Evolutionary conservation across 148 eudicot genomes (phyloP).

Genomic region (Persicaria maculosa): DNA sequence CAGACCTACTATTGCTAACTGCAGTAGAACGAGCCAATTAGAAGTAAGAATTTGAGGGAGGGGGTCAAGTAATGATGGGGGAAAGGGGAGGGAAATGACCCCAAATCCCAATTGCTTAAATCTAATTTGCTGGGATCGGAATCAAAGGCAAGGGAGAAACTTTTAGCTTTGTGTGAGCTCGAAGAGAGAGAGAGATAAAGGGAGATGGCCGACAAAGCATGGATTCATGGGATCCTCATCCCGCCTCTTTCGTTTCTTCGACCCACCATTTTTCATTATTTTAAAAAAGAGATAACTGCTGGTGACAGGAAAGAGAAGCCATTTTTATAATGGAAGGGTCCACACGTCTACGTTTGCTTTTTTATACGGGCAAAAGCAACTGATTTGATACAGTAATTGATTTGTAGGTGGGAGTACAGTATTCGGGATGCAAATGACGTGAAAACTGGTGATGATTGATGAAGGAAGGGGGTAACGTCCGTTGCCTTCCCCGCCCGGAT

Average conservation of each 20-base stretch:
- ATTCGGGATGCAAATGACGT: no score
- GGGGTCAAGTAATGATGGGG: background rate
- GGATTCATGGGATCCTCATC: conserved; percentile 4
- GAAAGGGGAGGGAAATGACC: no score
- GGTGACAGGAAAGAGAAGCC: conserved; percentile 8
- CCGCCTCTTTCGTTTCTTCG: background rate
- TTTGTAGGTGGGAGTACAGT: background rate
- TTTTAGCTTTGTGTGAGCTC: background rate
- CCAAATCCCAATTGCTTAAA: background rate
- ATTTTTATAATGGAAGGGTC: background rate
- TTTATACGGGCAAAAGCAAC: background rate
- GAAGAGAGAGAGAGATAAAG: background rate
- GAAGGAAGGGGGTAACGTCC: no score
- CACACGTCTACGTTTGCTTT: background rate
- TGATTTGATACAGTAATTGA: background rate
- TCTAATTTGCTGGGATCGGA: background rate
- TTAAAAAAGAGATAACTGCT: background rate
- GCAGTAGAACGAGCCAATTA: no score
- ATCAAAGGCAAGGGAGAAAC: background rate
- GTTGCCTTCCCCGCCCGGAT: no score
- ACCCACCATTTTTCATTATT: background rate
- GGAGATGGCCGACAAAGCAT: conserved; percentile 8
- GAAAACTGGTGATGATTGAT: no score
- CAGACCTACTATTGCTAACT: background rate
- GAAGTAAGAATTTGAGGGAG: background rate